phyloP scores from a whole-genome alignment of 169 alveolate species.

The Plasmodium knowlesi region DNA sequence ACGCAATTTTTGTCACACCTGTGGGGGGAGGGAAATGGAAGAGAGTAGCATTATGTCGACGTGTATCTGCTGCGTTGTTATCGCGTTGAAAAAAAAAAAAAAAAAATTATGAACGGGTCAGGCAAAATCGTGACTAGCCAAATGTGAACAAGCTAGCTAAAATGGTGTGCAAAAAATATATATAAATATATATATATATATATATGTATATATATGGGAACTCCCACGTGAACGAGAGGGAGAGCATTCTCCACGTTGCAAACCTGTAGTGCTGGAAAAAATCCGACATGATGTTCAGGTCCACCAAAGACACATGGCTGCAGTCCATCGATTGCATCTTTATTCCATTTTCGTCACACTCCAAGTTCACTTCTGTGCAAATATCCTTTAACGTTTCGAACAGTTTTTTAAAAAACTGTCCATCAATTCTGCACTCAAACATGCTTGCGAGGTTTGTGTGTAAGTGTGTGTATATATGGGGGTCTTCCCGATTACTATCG shows the following conservation, averaged over 20 bases:
- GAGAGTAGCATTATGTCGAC: background rate
- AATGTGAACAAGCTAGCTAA: background rate
- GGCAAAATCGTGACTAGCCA: background rate
- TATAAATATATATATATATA: background rate
- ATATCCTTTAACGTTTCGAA: constrained; percentile 90
- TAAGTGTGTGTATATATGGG: background rate
- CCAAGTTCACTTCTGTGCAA: constrained; percentile 91
- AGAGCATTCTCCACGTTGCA: background rate
- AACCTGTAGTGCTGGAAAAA: constrained; percentile 89
- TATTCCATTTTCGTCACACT: constrained; percentile 90
- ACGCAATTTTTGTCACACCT: constrained; percentile 90
- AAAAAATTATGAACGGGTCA: background rate
- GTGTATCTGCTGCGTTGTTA: background rate
- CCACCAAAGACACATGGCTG: constrained; percentile 91
- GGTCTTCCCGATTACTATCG: background rate
- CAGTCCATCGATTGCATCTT: constrained; percentile 94
- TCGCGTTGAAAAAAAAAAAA: background rate
- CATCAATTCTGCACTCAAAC: constrained; percentile 87
- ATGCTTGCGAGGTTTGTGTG: constrained; percentile 31
- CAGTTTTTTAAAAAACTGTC: constrained; percentile 82
- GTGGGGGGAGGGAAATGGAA: background rate
- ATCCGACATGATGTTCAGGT: constrained; percentile 87
- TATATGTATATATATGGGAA: background rate
- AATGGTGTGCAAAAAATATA: background rate
- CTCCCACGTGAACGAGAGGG: background rate